Evolutionary conservation across 2,329 filamentous ascomycete genomes (phyloP).

Genomic region (Calonectria pauciramosa): DNA sequence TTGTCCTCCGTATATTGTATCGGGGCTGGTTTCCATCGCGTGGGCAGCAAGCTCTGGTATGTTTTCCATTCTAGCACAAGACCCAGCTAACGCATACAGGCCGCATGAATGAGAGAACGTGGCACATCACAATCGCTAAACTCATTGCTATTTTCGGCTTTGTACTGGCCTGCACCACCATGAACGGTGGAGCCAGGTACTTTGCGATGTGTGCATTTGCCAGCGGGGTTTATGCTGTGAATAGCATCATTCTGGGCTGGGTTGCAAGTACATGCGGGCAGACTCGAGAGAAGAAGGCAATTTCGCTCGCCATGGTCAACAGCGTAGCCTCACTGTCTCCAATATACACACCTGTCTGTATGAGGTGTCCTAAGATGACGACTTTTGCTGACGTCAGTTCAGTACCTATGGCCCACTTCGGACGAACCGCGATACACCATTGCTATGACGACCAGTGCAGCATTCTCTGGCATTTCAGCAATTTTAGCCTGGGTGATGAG

Average conservation of each 20-base stretch:
- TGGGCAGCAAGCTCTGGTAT: neutral
- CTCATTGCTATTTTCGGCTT: slow-evolving; percentile 51
- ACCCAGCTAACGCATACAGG: neutral
- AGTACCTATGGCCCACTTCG: slow-evolving; percentile 28
- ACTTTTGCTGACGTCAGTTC: slow-evolving; percentile 22
- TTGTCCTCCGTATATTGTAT: slow-evolving; percentile 59
- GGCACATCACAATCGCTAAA: slow-evolving; percentile 61
- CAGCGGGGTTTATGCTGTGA: slow-evolving; percentile 55
- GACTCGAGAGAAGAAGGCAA: slow-evolving; percentile 62
- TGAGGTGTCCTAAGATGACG: too few species aligned
- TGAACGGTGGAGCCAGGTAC: slow-evolving; percentile 36
- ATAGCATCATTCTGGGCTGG: slow-evolving; percentile 62
- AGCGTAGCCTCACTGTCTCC: neutral
- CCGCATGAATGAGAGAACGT: slow-evolving; percentile 59
- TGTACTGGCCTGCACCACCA: slow-evolving; percentile 42
- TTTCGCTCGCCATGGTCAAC: slow-evolving; percentile 51
- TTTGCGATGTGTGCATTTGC: slow-evolving; percentile 55
- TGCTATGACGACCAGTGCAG: slow-evolving; percentile 37
- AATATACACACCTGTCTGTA: neutral
- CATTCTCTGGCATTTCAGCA: slow-evolving; percentile 49
- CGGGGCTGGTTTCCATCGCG: slow-evolving; percentile 36
- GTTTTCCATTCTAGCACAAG: slow-evolving; percentile 53
- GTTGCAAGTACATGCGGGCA: slow-evolving; percentile 55
- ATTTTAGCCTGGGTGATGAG: slow-evolving; percentile 55
- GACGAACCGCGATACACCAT: slow-evolving; percentile 28